Base-by-base conservation (phyloP, 83 land plant genomes). In the Thuja plicata region DNA sequence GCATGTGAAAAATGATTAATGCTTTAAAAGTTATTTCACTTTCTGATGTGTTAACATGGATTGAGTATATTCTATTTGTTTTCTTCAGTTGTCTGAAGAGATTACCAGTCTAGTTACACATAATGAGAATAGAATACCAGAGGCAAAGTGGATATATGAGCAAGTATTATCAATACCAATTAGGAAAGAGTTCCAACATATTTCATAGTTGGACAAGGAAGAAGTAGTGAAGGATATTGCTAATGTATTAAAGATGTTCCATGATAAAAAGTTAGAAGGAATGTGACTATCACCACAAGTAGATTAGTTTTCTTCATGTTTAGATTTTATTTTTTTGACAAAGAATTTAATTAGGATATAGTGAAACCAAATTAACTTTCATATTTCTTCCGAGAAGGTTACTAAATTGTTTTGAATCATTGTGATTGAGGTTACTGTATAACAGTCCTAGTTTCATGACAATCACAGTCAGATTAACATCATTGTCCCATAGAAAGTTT, bases 141-240 rank as follows among this genome's bases (percentile, higher is more conserved):
- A 96, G 91, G 91, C 92, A 62, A 89, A 87, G 45, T 98, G 99
- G 99, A 95, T 98, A 79, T 90, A 90, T 87, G 92, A 91, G 84
- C 96, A 95, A 87, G 92, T 91, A 34, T 91, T 89, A 85, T 57
- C 86, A 6, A 60, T 90, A 37, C 90, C 92, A 12, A 81, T 90
- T 86, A 89, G 91, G 84, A 87, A 79, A 57, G 92, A 93, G 48
- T 90, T 86, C 50, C 84, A 77, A 19, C 57, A 87, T 9, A 66
- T 91, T 27, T 32, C 55, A 5, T 83, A 87, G 2, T 84, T 93
- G 24, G 93, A 89, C 38, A 92, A 85, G 89, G 92, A 91, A 86
- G 45, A 86, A 32, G 66, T 86, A 9, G 74, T 86, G 74, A 57
- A 86, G 34, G 95, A 97, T 32, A 94, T 98, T 82, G 90, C 88